Percentiles rank a stretch among this genome's conserved stretches.
Evolutionary conservation across 1,284 basidiomycete species (phyloP).

Genomic region (Bjerkandera adusta): DNA sequence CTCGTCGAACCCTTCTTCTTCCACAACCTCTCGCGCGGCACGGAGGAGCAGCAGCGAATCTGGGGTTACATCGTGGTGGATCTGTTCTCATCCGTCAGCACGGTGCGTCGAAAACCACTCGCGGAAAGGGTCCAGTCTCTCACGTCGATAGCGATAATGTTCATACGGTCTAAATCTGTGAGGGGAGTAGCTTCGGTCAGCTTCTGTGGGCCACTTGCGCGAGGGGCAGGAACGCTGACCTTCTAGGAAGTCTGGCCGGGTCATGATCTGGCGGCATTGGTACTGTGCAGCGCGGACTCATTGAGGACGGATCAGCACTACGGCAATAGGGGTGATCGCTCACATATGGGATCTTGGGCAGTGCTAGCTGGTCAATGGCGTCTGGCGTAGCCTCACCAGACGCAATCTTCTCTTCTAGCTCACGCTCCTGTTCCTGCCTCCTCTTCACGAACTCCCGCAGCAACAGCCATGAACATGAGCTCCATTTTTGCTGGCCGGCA

Average conservation of each 20-base stretch:
- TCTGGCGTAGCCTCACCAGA: constrained; percentile 35
- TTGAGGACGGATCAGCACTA: constrained; percentile 2
- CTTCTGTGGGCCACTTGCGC: background rate
- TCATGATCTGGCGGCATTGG: constrained; percentile 77
- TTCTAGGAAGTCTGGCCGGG: constrained; percentile 77
- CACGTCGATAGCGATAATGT: constrained; percentile 80
- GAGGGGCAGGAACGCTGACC: constrained; percentile 32
- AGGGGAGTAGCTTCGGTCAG: background rate
- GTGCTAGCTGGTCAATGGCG: constrained; percentile 40
- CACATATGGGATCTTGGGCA: constrained; percentile 66
- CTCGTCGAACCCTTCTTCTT: constrained; percentile 72
- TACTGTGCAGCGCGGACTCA: constrained; percentile 36
- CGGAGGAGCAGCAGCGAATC: constrained; percentile 76
- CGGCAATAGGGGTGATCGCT: constrained; percentile 19
- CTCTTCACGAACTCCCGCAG: constrained; percentile 67
- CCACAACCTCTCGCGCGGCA: constrained; percentile 66
- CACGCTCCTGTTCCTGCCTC: constrained; percentile 47
- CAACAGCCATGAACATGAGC: constrained; percentile 75
- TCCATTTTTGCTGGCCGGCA: constrained; percentile 67
- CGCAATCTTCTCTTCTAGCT: constrained; percentile 38
- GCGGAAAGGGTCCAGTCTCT: no score
- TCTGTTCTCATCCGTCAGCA: constrained; percentile 34
- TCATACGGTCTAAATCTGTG: constrained; percentile 58
- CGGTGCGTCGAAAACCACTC: background rate
- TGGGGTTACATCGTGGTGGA: constrained; percentile 73